Conservation (phyloP, 73 alveolate genomes). For the Paramecium sexaurelia region DNA sequence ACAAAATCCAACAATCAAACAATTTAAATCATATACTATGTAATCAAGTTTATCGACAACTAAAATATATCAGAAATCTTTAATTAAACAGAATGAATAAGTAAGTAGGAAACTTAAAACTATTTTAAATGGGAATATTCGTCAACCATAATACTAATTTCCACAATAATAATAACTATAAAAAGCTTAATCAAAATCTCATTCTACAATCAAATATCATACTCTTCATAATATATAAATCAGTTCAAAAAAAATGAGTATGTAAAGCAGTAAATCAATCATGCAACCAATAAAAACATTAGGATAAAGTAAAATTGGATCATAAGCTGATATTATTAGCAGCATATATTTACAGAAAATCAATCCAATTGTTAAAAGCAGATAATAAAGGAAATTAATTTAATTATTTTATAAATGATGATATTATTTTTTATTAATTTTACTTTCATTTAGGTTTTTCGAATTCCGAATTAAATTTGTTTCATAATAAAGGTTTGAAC, state of each 20-base stretch:
- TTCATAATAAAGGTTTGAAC: too few species aligned
- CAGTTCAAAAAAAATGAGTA: not conserved
- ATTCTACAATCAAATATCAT: not conserved
- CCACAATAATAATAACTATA: not conserved
- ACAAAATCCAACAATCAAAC: not conserved
- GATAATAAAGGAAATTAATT: not conserved
- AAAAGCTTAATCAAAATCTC: not conserved
- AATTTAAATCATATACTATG: not conserved
- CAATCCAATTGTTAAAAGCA: not conserved
- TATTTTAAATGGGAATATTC: not conserved
- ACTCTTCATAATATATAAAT: not conserved
- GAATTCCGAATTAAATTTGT: not conserved
- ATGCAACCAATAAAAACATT: not conserved
- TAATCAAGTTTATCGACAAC: not conserved
- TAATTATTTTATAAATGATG: slow-evolving; percentile 15
- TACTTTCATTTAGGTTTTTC: not conserved
- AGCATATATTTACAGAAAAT: not conserved
- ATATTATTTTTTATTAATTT: not conserved
- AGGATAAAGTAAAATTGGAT: not conserved
- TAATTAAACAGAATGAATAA: not conserved
- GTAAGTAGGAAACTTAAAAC: not conserved
- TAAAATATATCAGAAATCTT: not conserved
- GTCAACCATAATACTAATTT: not conserved
- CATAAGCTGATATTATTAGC: not conserved
- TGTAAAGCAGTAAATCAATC: not conserved